Evolutionary conservation across 306 rosid species (phyloP).

Genomic region (Pyrus communis): DNA sequence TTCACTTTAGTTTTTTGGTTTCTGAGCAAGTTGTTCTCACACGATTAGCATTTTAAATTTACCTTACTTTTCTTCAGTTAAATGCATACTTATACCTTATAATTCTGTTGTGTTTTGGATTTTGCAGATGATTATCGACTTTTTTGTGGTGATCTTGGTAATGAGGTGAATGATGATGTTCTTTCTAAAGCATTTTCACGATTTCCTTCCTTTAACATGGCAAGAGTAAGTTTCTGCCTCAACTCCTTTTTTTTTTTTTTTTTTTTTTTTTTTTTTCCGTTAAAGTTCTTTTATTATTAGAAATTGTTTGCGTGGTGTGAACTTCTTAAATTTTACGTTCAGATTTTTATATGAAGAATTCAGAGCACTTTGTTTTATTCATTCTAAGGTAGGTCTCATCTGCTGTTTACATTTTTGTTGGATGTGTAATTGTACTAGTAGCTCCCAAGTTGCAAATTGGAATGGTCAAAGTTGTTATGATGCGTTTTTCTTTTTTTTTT

Average conservation of each 20-base stretch:
- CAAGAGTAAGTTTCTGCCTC: constrained; percentile 52
- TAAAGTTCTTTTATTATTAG: background rate
- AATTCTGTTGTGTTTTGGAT: constrained; percentile 4
- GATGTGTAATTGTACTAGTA: background rate
- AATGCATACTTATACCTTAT: constrained; percentile 2
- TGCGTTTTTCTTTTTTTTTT: background rate
- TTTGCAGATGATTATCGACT: constrained; percentile 78
- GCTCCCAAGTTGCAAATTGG: constrained; percentile 12
- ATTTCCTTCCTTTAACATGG: constrained; percentile 89
- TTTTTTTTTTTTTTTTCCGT: background rate
- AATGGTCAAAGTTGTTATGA: constrained; percentile 13
- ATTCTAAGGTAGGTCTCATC: constrained; percentile 54
- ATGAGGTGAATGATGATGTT: constrained; percentile 96
- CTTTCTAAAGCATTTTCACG: constrained; percentile 90
- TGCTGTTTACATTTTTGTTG: constrained; percentile 15
- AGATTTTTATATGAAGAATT: constrained; percentile 56
- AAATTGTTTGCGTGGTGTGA: constrained; percentile 34
- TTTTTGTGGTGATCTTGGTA: constrained; percentile 95
- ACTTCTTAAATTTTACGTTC: constrained; percentile 45
- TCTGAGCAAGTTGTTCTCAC: background rate
- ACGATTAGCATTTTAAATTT: background rate
- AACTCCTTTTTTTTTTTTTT: background rate
- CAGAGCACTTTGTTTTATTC: constrained; percentile 40
- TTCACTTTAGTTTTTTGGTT: background rate
- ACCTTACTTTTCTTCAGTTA: background rate